Percentiles rank a stretch among this genome's conserved stretches.
These are phyloP conservation scores for Ceratobasidium sp. DNA, from an alignment of 1,284 basidiomycete species.

Conservation along the genomic window DNA sequence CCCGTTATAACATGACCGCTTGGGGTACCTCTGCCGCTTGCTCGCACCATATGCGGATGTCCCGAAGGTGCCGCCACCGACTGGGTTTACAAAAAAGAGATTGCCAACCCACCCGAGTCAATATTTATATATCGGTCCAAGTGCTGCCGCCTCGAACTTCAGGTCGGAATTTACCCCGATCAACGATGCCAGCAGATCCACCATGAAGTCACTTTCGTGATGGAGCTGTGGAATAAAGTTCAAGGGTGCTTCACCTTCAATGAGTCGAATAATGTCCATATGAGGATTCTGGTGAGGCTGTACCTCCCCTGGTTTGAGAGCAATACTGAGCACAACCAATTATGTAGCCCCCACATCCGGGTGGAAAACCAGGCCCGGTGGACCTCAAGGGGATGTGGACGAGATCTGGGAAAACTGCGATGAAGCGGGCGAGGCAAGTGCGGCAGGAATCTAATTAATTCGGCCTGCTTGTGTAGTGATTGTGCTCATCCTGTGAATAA, in stretches of 20 bases:
- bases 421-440: neutral
- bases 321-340: too few relatives aligned
- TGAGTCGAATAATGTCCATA: neutral
- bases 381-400: neutral
- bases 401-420: neutral
- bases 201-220: neutral
- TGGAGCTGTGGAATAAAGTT: neutral
- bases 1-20: neutral
- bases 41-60: neutral
- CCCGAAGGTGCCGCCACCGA: neutral
- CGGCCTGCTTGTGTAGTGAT: too few relatives aligned
- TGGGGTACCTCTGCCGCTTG: neutral
- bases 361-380: neutral
- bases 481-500: too few relatives aligned
- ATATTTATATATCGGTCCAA: neutral
- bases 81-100: neutral
- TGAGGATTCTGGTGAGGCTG: constrained; percentile 2
- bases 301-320: neutral
- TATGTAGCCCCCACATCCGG: neutral
- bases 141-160: constrained; percentile 3
- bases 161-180: constrained; percentile 2
- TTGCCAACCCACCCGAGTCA: neutral
- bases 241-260: neutral
- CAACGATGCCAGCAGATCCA: neutral
- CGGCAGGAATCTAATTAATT: too few relatives aligned